These are phyloP conservation scores for Ceratobasidium theobromae DNA, from an alignment of 1,284 basidiomycete genomes.

Conservation along the genomic window DNA sequence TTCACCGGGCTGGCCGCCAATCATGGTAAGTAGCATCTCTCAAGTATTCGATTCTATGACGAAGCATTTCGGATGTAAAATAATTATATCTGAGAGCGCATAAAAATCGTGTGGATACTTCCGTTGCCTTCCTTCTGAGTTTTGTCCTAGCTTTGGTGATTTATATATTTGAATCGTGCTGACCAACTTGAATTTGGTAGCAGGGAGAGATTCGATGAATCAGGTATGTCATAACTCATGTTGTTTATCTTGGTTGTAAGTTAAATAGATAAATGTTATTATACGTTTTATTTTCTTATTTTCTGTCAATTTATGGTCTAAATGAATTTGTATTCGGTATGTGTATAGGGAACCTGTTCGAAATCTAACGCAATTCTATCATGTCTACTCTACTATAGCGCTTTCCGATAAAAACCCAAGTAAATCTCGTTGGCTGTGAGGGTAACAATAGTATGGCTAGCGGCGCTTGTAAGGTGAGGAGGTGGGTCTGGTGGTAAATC, in stretches of 20 bases:
- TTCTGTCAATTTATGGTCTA: no score
- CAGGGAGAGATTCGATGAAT: no score
- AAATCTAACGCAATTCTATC: not conserved
- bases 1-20: no score
- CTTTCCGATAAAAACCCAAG: slow-evolving; percentile 66
- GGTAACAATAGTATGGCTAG: slow-evolving; percentile 66
- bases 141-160: slow-evolving; percentile 7
- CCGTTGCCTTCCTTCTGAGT: slow-evolving; percentile 64
- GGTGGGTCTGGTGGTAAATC: not conserved
- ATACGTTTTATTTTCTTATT: no score
- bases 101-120: slow-evolving; percentile 54
- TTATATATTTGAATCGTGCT: not conserved
- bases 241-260: no score
- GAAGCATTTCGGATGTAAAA: slow-evolving; percentile 38
- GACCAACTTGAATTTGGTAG: not conserved
- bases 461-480: slow-evolving; percentile 40
- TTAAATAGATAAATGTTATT: no score
- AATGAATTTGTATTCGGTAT: no score
- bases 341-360: not conserved
- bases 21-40: no score
- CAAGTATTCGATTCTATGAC: no score
- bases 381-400: not conserved
- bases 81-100: slow-evolving; percentile 56
- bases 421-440: slow-evolving; percentile 86
- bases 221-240: no score